Evolutionary conservation across 257 asterid genomes (phyloP).

Genomic region (Leonotis leonurus): DNA sequence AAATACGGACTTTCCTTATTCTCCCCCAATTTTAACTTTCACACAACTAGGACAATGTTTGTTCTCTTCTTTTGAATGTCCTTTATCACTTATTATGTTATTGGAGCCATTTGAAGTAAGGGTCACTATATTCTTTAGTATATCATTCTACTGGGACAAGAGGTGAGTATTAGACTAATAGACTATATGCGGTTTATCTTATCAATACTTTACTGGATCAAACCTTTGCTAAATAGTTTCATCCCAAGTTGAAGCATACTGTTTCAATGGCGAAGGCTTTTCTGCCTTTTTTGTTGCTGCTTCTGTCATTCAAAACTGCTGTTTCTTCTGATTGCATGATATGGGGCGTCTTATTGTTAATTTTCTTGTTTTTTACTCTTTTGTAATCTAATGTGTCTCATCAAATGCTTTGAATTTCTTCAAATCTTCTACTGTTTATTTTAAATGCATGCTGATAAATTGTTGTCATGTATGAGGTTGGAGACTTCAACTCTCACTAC

Average conservation of each 20-base stretch:
- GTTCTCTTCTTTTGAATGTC: background rate
- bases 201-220: too few species aligned
- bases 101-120: background rate
- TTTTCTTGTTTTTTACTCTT: conserved; percentile 2
- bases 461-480: background rate
- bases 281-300: background rate
- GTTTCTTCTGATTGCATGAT: background rate
- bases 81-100: background rate
- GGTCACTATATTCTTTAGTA: background rate
- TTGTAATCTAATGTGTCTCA: background rate
- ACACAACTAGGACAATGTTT: background rate
- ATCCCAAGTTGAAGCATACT: background rate
- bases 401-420: background rate
- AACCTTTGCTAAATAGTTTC: background rate
- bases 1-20: background rate
- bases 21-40: background rate
- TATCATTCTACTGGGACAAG: background rate
- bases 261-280: background rate
- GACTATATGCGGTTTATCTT: background rate
- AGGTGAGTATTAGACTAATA: background rate
- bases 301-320: too few species aligned
- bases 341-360: background rate
- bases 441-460: background rate
- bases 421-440: background rate
- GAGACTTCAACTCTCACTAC: background rate